These are phyloP conservation scores for Pyrenula massariospora DNA, from an alignment of 495 filamentous ascomycete species.

Conservation along the genomic window DNA sequence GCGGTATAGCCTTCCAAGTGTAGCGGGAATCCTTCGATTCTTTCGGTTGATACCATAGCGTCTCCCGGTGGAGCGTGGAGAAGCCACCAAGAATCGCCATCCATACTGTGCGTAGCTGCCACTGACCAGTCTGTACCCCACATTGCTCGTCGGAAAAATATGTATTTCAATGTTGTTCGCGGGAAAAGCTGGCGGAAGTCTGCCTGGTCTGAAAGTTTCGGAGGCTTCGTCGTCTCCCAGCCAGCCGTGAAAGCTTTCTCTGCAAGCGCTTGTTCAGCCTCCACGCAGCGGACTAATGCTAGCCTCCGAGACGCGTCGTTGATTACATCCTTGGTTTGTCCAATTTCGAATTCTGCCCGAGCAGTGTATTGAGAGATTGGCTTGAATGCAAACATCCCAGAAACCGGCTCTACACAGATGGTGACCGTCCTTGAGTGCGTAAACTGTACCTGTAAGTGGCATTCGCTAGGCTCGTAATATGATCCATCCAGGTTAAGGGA, in stretches of 20 bases:
- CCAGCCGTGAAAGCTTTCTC: constrained; percentile 45
- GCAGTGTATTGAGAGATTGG: constrained; percentile 33
- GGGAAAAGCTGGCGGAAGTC: constrained; percentile 51
- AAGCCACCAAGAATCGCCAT: constrained; percentile 69
- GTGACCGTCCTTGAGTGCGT: constrained; percentile 42
- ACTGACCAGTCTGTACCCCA: constrained; percentile 61
- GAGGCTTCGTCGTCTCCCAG: constrained; percentile 43
- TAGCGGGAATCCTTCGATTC: neutral
- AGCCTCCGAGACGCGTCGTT: constrained; percentile 41
- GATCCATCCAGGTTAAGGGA: constrained; percentile 43
- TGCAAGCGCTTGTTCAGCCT: constrained; percentile 51
- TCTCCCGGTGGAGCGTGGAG: constrained; percentile 23
- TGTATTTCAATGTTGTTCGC: constrained; percentile 40
- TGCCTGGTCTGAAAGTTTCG: constrained; percentile 36
- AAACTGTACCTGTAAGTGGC: constrained; percentile 54
- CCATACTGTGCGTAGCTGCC: constrained; percentile 55
- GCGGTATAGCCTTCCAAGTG: neutral
- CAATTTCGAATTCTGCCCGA: constrained; percentile 24
- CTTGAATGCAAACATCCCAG: constrained; percentile 17
- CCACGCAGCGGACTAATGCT: constrained; percentile 42
- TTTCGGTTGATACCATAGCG: neutral
- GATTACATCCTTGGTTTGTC: constrained; percentile 31
- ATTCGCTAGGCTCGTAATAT: constrained; percentile 50
- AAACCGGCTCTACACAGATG: constrained; percentile 58
- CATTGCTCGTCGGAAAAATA: constrained; percentile 50